Conservation (phyloP, 1,284 basidiomycete species). For the Boletellus deceptivus region DNA sequence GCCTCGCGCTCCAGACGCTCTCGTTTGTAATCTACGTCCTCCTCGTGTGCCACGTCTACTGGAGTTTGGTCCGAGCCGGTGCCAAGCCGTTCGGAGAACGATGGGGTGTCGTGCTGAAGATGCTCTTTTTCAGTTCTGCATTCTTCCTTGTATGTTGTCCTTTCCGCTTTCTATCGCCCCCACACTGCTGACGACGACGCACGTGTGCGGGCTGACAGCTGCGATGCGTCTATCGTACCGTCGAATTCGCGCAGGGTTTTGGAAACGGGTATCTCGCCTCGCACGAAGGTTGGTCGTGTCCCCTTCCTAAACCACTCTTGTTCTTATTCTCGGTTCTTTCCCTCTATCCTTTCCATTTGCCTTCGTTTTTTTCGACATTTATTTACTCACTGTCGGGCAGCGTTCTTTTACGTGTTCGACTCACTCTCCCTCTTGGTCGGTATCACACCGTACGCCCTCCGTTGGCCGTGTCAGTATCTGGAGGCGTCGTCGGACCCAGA, state of each 20-base stretch:
- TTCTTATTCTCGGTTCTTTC: no score
- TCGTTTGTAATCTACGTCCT: conserved; percentile 29
- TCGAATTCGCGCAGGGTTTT: conserved; percentile 41
- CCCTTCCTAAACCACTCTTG: no score
- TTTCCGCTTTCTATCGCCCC: neutral
- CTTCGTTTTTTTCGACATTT: no score
- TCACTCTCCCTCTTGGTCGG: conserved; percentile 40
- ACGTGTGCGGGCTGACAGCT: conserved; percentile 21
- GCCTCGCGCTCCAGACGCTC: conserved; percentile 23
- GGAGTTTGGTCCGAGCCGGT: conserved; percentile 11
- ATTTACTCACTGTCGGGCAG: conserved; percentile 5
- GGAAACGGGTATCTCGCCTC: conserved; percentile 33
- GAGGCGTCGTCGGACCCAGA: neutral
- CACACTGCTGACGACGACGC: neutral
- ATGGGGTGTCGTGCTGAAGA: conserved; percentile 24
- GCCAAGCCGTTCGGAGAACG: conserved; percentile 8
- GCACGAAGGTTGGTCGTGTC: conserved; percentile 32
- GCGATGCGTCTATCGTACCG: conserved; percentile 40
- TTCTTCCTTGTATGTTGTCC: conserved; percentile 22
- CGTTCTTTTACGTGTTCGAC: conserved; percentile 44
- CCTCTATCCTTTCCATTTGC: no score
- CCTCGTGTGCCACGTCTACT: conserved; percentile 17
- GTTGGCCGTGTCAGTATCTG: conserved; percentile 36
- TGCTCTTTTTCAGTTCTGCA: conserved; percentile 22
- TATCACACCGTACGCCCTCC: conserved; percentile 33